Conservation (phyloP, 495 filamentous ascomycete species). For the Neurospora tetrasperma region DNA sequence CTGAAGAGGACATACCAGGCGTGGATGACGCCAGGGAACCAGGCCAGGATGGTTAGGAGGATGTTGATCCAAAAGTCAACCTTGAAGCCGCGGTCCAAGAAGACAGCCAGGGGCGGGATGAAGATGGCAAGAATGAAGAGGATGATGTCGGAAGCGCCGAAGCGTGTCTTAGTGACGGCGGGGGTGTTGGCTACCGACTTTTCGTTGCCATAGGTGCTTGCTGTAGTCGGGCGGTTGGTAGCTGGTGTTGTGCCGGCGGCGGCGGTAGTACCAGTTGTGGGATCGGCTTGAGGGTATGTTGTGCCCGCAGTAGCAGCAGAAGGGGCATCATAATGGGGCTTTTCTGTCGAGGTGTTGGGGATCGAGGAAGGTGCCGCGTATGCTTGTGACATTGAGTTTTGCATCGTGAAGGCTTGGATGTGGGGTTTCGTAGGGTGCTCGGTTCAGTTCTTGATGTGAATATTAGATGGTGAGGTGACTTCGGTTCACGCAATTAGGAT, state of each 20-base stretch:
- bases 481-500: not conserved
- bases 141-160: conserved; percentile 4
- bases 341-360: not conserved
- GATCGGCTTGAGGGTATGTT: not conserved
- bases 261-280: not conserved
- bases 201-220: not conserved
- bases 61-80: conserved; percentile 82
- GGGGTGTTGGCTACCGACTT: not conserved
- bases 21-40: conserved; percentile 67
- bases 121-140: conserved; percentile 54
- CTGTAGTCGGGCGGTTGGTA: not conserved
- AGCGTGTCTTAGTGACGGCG: not conserved
- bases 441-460: not conserved
- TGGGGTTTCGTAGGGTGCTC: not conserved
- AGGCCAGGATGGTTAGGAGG: conserved; percentile 73
- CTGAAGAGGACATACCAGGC: conserved; percentile 39
- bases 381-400: not conserved
- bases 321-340: not conserved
- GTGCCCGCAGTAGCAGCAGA: not conserved
- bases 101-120: conserved; percentile 83
- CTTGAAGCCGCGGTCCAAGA: conserved; percentile 79
- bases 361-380: not conserved
- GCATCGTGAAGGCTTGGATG: not conserved
- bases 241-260: not conserved
- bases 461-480: not conserved